A percentile compares a stretch with the other conserved stretches of the same genome.
phyloP scores from a whole-genome alignment of 2,329 filamentous ascomycete species.

The Exophiala oligosperma region DNA sequence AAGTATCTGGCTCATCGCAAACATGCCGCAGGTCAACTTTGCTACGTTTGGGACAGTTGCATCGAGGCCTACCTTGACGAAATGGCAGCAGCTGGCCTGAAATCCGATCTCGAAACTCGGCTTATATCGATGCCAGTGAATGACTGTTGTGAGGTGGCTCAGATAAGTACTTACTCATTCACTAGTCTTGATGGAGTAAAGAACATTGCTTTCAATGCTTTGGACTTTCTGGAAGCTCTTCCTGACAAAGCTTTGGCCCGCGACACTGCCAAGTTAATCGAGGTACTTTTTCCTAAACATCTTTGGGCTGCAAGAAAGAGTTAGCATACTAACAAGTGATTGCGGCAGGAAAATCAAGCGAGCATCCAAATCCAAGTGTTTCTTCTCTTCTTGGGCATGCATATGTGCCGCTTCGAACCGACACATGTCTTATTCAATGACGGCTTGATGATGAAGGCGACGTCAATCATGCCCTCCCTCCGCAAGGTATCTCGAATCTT shows the following conservation, averaged over 20 bases:
- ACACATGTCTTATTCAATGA: constrained; percentile 20
- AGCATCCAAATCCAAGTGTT: neutral
- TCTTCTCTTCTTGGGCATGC: constrained; percentile 2
- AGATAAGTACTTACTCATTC: constrained; percentile 3
- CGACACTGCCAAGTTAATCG: constrained; percentile 10
- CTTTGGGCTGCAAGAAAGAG: neutral
- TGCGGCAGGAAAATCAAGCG: neutral
- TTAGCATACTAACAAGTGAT: neutral
- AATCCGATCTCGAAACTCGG: neutral
- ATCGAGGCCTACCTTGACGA: constrained; percentile 5
- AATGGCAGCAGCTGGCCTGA: constrained; percentile 1
- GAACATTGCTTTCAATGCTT: constrained; percentile 12
- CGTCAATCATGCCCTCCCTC: constrained; percentile 6
- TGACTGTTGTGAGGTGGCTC: neutral
- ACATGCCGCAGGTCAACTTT: constrained; percentile 11
- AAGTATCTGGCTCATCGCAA: constrained; percentile 9
- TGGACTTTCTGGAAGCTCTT: constrained; percentile 4
- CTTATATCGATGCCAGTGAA: neutral
- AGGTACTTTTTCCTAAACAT: neutral
- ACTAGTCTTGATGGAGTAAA: neutral
- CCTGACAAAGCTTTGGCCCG: constrained; percentile 9
- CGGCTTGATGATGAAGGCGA: constrained; percentile 8
- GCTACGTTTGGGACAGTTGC: constrained; percentile 8
- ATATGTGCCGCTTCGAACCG: constrained; percentile 8
- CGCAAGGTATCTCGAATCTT: constrained; percentile 7